These are phyloP conservation scores for Candida silvatica DNA, from an alignment of 805 yeast genomes.

Conservation along the genomic window DNA sequence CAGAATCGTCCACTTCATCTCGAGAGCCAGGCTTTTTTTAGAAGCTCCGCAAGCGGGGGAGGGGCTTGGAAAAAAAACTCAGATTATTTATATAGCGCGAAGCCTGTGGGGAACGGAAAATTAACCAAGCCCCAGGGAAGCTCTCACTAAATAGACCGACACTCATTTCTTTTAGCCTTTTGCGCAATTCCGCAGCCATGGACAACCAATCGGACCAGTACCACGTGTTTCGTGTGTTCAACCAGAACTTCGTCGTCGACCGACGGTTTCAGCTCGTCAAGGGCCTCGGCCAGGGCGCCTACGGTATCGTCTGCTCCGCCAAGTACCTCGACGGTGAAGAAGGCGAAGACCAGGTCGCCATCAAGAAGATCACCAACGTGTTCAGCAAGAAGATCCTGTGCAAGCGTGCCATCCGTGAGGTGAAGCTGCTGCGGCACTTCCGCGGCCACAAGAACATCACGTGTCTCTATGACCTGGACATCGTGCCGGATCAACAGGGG, in stretches of 20 bases:
- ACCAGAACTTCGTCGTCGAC: conserved; percentile 91
- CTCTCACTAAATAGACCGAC: background rate
- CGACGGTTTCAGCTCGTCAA: conserved; percentile 80
- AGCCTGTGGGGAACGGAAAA: background rate
- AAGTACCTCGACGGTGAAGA: conserved; percentile 63
- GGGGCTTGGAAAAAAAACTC: background rate
- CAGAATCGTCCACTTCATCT: too few relatives aligned
- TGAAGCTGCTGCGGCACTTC: conserved; percentile 84
- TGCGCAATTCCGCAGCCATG: too few relatives aligned
- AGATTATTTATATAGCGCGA: too few relatives aligned
- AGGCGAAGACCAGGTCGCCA: conserved; percentile 84
- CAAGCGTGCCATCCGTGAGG: conserved; percentile 84
- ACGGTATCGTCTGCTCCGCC: conserved; percentile 95
- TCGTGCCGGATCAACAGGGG: conserved; percentile 61
- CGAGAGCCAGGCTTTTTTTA: background rate
- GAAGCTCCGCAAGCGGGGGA: background rate
- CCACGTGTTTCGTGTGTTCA: conserved; percentile 45
- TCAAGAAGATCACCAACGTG: conserved; percentile 91
- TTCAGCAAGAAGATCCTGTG: conserved; percentile 86
- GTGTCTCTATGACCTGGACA: conserved; percentile 89
- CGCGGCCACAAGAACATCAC: conserved; percentile 96
- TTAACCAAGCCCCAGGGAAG: background rate
- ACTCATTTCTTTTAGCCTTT: too few relatives aligned
- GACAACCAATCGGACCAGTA: conserved; percentile 16
- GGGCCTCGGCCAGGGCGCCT: conserved; percentile 97